Evolutionary conservation across 495 filamentous ascomycete species (phyloP).

Genomic region (Aspergillus biplanus): DNA sequence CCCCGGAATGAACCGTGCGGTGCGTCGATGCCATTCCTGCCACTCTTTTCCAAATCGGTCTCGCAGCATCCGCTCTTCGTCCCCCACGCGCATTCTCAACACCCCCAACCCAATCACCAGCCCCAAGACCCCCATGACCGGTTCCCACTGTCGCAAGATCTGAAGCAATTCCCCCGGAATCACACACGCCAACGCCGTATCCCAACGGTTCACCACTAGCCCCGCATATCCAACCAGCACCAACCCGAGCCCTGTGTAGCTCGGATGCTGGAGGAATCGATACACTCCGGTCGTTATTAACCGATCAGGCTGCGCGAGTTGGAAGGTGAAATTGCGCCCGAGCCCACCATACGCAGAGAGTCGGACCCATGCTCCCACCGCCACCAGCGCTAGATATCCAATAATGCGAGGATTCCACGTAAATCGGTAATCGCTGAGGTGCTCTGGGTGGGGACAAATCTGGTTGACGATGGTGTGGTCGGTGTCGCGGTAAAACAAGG

Average conservation of each 20-base stretch:
- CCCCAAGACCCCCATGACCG: neutral
- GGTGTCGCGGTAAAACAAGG: conserved; percentile 3
- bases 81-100: conserved; percentile 26
- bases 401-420: conserved; percentile 9
- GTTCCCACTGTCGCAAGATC: conserved; percentile 6
- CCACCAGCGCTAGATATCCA: conserved; percentile 5
- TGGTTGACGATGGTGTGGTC: neutral
- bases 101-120: conserved; percentile 2
- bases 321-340: conserved; percentile 53
- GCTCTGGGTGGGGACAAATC: conserved; percentile 7
- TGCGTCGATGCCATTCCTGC: conserved; percentile 45
- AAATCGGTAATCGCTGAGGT: conserved; percentile 3
- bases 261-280: conserved; percentile 51
- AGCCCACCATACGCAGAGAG: conserved; percentile 25
- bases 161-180: conserved; percentile 7
- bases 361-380: conserved; percentile 5
- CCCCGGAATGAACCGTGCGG: conserved; percentile 31
- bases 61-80: conserved; percentile 50
- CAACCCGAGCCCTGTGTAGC: conserved; percentile 44
- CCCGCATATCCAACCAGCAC: conserved; percentile 24
- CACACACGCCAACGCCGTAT: conserved; percentile 34
- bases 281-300: conserved; percentile 50
- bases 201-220: conserved; percentile 36
- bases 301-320: conserved; percentile 44
- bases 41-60: conserved; percentile 45